Evolutionary conservation across 306 rosid species (phyloP).

Genomic region (Castanea crenata): DNA sequence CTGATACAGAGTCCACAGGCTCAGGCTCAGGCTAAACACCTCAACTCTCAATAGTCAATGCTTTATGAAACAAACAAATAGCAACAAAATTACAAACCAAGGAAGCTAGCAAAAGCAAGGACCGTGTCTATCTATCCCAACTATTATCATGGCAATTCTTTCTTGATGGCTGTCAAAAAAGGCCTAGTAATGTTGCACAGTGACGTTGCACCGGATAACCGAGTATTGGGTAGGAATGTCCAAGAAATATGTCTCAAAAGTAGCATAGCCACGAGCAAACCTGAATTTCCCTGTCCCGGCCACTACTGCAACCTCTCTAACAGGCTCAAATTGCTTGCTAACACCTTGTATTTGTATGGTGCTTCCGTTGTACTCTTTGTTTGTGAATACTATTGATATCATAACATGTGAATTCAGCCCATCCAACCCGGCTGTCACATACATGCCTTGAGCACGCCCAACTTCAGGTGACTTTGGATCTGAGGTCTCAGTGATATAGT

Average conservation of each 20-base stretch:
- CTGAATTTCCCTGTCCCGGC: slow-evolving; percentile 12
- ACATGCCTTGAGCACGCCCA: slow-evolving; percentile 24
- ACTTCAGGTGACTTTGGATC: neutral
- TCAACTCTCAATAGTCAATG: too few species aligned
- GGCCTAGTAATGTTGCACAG: neutral
- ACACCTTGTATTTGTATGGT: slow-evolving; percentile 21
- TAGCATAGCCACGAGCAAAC: slow-evolving; percentile 5
- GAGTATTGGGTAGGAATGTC: neutral
- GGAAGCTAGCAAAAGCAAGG: too few species aligned
- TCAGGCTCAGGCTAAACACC: too few species aligned
- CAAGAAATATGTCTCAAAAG: neutral
- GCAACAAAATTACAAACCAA: too few species aligned
- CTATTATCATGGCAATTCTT: too few species aligned
- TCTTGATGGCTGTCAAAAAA: too few species aligned
- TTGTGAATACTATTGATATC: slow-evolving; percentile 28
- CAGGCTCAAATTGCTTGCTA: slow-evolving; percentile 10
- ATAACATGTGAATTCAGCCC: slow-evolving; percentile 9
- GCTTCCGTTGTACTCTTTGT: slow-evolving; percentile 14
- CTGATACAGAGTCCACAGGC: too few species aligned
- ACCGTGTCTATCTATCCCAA: too few species aligned
- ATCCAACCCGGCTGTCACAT: slow-evolving; percentile 13
- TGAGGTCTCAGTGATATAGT: slow-evolving; percentile 16
- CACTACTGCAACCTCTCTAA: neutral
- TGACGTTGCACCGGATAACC: slow-evolving; percentile 2
- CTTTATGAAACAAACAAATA: too few species aligned